Evolutionary conservation across 345 rosid genomes (phyloP).

Genomic region (Eucalyptus victrix): DNA sequence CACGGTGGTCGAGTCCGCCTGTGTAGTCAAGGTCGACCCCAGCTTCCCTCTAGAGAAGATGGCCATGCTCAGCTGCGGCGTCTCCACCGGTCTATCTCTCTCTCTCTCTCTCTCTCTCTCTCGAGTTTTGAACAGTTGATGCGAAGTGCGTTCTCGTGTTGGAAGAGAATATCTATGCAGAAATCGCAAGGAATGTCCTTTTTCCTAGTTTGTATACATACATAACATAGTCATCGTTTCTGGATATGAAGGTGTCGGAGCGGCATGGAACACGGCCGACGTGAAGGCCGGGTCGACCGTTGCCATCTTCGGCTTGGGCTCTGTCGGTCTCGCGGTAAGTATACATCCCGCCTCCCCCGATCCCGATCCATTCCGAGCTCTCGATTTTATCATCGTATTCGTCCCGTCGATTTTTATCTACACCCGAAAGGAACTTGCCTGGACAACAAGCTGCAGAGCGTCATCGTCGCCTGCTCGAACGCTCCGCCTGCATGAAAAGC

Average conservation of each 20-base stretch:
- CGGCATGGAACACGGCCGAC: slow-evolving; percentile 53
- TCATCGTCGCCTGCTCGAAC: background rate
- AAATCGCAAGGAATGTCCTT: background rate
- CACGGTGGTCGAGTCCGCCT: slow-evolving; percentile 49
- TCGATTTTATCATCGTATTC: background rate
- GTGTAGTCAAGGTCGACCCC: slow-evolving; percentile 36
- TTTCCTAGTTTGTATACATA: background rate
- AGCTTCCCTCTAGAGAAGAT: slow-evolving; percentile 35
- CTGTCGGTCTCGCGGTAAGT: slow-evolving; percentile 63
- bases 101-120: background rate
- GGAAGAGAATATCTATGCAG: background rate
- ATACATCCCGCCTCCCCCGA: too few relatives aligned
- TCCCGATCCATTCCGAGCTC: background rate
- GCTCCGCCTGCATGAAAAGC: background rate
- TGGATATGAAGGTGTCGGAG: slow-evolving; percentile 37
- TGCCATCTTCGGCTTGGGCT: slow-evolving; percentile 60
- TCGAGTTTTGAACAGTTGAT: background rate
- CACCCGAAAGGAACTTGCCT: too few relatives aligned
- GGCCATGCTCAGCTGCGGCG: slow-evolving; percentile 58
- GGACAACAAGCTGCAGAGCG: too few relatives aligned
- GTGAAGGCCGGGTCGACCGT: slow-evolving; percentile 47
- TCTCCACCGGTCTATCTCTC: slow-evolving; percentile 41
- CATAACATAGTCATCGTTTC: background rate
- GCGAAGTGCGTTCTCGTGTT: background rate
- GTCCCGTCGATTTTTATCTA: too few relatives aligned